Conservation (phyloP, 352 stramenopile species). For the Globisporangium ultimum region DNA sequence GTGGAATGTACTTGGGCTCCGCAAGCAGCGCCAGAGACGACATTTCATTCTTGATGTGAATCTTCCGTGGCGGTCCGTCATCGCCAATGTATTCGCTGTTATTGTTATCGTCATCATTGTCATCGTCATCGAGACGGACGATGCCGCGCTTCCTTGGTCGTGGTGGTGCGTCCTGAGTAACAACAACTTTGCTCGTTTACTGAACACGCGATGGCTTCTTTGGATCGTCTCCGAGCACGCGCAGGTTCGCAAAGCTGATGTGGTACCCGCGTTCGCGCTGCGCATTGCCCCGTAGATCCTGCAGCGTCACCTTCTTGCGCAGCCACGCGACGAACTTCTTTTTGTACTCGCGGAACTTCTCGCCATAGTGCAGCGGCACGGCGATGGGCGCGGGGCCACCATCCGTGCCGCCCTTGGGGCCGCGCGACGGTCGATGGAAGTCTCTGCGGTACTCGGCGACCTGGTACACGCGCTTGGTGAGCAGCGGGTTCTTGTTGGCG, state of each 20-base stretch:
- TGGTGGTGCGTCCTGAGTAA: too few species aligned
- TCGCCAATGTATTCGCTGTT: too few species aligned
- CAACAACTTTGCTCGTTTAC: not conserved
- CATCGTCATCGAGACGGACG: too few species aligned
- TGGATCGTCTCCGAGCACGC: not conserved
- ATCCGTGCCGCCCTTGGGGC: not conserved
- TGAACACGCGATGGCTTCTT: not conserved
- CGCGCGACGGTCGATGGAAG: not conserved
- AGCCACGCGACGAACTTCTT: slow-evolving; percentile 16
- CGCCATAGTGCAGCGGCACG: slow-evolving; percentile 11
- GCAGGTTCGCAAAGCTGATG: slow-evolving; percentile 13
- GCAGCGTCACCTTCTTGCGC: not conserved
- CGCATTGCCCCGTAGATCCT: slow-evolving; percentile 1
- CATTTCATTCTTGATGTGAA: slow-evolving; percentile 1
- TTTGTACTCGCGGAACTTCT: slow-evolving; percentile 18
- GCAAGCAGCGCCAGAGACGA: not conserved
- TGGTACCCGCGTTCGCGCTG: slow-evolving; percentile 9
- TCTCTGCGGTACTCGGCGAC: not conserved
- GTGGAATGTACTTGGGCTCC: not conserved
- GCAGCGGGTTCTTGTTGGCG: not conserved
- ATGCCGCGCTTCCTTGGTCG: too few species aligned
- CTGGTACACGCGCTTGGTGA: not conserved
- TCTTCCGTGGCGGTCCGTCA: slow-evolving; percentile 1
- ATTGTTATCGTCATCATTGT: not conserved
- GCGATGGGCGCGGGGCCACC: slow-evolving; percentile 5